A percentile compares a stretch with the other conserved stretches of the same genome.
phyloP scores from a whole-genome alignment of 1,284 basidiomycete genomes.

The Pholiota adiposa region DNA sequence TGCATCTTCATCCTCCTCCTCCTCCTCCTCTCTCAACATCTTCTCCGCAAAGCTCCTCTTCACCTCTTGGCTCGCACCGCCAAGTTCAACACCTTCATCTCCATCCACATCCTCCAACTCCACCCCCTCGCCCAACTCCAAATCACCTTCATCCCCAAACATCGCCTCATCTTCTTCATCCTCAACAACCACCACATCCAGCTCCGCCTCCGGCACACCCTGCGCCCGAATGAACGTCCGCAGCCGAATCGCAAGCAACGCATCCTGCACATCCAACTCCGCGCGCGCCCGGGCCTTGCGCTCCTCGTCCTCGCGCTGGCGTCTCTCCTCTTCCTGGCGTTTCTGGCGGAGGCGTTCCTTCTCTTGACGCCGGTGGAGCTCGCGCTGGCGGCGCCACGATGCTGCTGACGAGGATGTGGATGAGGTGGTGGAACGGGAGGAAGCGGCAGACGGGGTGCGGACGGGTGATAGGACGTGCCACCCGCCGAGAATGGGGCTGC shows the following conservation, averaged over 20 bases:
- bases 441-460: background rate
- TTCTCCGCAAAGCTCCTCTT: background rate
- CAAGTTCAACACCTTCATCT: too few relatives aligned
- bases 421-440: too few relatives aligned
- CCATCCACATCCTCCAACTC: too few relatives aligned
- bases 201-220: slow-evolving; percentile 20
- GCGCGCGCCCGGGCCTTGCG: slow-evolving; percentile 5
- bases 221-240: slow-evolving; percentile 19
- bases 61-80: too few relatives aligned
- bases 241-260: slow-evolving; percentile 21
- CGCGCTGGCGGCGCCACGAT: too few relatives aligned
- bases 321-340: background rate
- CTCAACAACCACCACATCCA: slow-evolving; percentile 14
- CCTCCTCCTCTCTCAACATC: background rate
- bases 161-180: slow-evolving; percentile 8
- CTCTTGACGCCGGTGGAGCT: too few relatives aligned
- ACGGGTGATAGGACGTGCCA: background rate
- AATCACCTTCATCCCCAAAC: background rate
- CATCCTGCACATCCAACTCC: slow-evolving; percentile 25
- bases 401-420: background rate
- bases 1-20: slow-evolving; percentile 2
- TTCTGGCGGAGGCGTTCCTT: too few relatives aligned
- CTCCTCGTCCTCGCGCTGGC: slow-evolving; percentile 4
- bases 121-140: too few relatives aligned
- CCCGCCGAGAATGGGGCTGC: background rate